These are phyloP conservation scores for Mortierella hygrophila DNA, from an alignment of 192 early-diverging fungal species.

Conservation along the genomic window DNA sequence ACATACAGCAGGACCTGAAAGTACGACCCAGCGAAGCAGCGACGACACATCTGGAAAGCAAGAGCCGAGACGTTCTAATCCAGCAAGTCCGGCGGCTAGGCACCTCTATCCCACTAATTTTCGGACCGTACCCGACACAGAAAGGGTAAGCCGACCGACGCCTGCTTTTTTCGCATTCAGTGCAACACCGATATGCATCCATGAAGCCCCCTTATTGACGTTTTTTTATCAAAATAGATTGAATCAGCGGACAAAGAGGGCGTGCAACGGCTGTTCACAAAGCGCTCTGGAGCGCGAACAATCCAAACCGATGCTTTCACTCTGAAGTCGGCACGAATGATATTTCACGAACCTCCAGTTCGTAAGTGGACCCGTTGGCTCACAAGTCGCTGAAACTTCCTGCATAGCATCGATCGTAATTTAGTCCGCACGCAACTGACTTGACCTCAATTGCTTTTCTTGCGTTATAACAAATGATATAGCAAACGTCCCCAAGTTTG, in stretches of 20 bases:
- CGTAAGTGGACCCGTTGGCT: background rate
- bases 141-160: conserved; percentile 19
- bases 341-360: conserved; percentile 14
- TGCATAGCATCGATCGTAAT: background rate
- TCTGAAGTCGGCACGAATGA: conserved; percentile 29
- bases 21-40: background rate
- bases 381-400: background rate
- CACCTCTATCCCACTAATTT: conserved; percentile 9
- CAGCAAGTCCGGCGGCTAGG: background rate
- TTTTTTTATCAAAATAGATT: conserved; percentile 13
- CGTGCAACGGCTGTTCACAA: conserved; percentile 2
- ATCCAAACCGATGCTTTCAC: conserved; percentile 18
- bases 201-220: background rate
- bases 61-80: background rate
- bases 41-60: background rate
- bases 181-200: background rate
- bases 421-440: background rate
- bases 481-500: conserved; percentile 32
- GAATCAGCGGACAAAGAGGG: conserved; percentile 28
- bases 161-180: no score
- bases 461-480: background rate
- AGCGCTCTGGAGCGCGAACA: background rate
- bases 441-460: background rate
- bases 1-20: background rate
- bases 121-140: conserved; percentile 24